phyloP scores from a whole-genome alignment of 345 rosid species.

The Sonneratia caseolaris region DNA sequence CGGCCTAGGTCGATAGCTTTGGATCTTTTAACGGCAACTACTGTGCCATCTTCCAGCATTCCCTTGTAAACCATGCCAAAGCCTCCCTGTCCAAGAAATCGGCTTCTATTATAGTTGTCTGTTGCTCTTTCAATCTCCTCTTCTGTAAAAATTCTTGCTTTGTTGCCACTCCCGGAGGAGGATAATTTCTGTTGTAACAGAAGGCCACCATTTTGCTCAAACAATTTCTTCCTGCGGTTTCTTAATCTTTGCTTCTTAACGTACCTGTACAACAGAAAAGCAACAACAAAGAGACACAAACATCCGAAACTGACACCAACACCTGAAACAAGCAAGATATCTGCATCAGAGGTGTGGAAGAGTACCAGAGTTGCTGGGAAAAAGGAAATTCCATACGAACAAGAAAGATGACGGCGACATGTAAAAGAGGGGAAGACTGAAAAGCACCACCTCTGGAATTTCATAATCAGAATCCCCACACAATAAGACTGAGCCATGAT shows the following conservation, averaged over 20 bases:
- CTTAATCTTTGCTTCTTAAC: constrained; percentile 7
- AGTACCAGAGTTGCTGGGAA: not conserved
- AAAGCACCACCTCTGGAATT: too few relatives aligned
- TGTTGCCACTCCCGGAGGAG: constrained; percentile 6
- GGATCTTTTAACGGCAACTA: constrained; percentile 21
- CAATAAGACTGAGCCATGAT: too few relatives aligned
- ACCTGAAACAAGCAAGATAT: constrained; percentile 10
- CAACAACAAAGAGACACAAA: constrained; percentile 3
- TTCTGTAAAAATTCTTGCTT: constrained; percentile 12
- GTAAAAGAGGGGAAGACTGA: not conserved
- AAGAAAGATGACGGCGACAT: not conserved
- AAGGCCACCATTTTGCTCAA: constrained; percentile 19
- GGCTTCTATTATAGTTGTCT: constrained; percentile 15
- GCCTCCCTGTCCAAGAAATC: constrained; percentile 23
- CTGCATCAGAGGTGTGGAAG: not conserved
- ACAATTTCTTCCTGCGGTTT: constrained; percentile 7
- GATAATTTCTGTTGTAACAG: constrained; percentile 14
- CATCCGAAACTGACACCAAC: constrained; percentile 11
- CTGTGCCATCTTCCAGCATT: constrained; percentile 14
- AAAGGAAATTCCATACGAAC: not conserved
- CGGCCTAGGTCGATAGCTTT: constrained; percentile 12
- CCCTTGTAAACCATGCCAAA: constrained; percentile 20
- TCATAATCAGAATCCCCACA: too few relatives aligned
- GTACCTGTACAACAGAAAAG: constrained; percentile 6
- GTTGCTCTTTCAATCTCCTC: constrained; percentile 18